Evolutionary conservation across 2,329 filamentous ascomycete genomes (phyloP), one percentile per base, ranked within the genome.

Genomic region (Conoideocrella luteorostrata): DNA sequence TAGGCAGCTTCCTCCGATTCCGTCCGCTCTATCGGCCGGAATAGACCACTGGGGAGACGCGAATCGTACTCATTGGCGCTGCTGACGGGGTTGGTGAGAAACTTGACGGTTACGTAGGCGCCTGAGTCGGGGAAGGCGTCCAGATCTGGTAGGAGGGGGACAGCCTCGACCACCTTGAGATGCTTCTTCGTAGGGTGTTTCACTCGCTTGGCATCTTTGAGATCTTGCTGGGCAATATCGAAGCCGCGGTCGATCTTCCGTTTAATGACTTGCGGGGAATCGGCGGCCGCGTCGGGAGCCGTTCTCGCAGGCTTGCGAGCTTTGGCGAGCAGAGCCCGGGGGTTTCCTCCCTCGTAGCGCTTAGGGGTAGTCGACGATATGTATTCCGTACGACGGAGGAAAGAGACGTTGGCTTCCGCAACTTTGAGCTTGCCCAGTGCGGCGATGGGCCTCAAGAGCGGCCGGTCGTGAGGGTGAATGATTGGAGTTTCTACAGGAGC

Each of bases 301-400:
- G 66, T 66, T 18, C 71, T 67, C 53, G 51, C 50, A 5, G 54
- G 52, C 39, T 53, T 59, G 45, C 59, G 59, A 38, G 60, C 55
- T 45, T 62, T 64, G 33, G 63, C 49, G 22, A 66, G 50, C 20
- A 62, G 54, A 17, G 55, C 61, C 43, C 58, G 60, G 56, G 70
- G 62, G 29, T 74, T 67, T 39, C 75, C 63, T 23, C 69, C 69
- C 12, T 66, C 62, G 38, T 57, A 53, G 48, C 75, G 74, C 57
- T 78, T 80, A 5, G 70, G 60, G 23, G 68, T 69, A 18, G 70
- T 67, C 4, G 77, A 78, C 10, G 86, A 87, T 58, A 95, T 96
- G 68, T 97, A 97, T 65, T 98, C 93, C 44, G 93, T 97, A 57
- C 91, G 82, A 46, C 93, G 88, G 53, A 98, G 77, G 76, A 98